phyloP scores from a whole-genome alignment of 768 basidiomycete genomes.

The Dentipellis sp. region DNA sequence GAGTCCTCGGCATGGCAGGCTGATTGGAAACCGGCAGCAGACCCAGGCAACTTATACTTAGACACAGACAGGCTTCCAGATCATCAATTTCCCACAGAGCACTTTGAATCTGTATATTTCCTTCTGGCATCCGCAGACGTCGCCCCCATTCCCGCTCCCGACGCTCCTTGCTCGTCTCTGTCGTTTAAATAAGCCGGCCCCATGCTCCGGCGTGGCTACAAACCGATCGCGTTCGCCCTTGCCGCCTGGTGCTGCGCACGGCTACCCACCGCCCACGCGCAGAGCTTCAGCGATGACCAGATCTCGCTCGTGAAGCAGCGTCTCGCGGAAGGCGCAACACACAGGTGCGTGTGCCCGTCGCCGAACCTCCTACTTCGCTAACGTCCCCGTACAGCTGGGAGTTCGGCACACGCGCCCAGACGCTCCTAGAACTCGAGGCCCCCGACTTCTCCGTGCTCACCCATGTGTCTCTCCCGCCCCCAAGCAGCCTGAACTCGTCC shows the following conservation, averaged over 20 bases:
- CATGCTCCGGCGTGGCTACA: too few relatives aligned
- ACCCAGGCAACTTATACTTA: too few relatives aligned
- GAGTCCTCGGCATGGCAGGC: too few relatives aligned
- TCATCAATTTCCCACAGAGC: too few relatives aligned
- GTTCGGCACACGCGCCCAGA: constrained; percentile 39
- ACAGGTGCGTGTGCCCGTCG: constrained; percentile 24
- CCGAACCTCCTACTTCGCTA: neutral
- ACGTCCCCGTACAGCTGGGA: constrained; percentile 35
- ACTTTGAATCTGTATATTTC: too few relatives aligned
- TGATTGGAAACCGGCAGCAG: too few relatives aligned
- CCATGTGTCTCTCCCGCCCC: constrained; percentile 19
- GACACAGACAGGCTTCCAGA: too few relatives aligned
- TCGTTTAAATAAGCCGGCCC: too few relatives aligned
- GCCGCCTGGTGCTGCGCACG: neutral
- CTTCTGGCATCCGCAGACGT: too few relatives aligned
- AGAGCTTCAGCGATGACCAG: constrained; percentile 27
- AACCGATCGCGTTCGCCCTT: too few relatives aligned
- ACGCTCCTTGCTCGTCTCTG: too few relatives aligned
- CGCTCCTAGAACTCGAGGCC: constrained; percentile 39
- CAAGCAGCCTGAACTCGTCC: constrained; percentile 12
- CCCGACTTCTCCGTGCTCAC: constrained; percentile 38
- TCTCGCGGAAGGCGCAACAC: constrained; percentile 31
- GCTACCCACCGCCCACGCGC: constrained; percentile 15
- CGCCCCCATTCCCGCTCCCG: too few relatives aligned
- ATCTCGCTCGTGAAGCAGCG: constrained; percentile 26